These are phyloP conservation scores for Cyclostephanos tholiformis DNA, from an alignment of 108 stramenopile genomes.

Conservation along the genomic window DNA sequence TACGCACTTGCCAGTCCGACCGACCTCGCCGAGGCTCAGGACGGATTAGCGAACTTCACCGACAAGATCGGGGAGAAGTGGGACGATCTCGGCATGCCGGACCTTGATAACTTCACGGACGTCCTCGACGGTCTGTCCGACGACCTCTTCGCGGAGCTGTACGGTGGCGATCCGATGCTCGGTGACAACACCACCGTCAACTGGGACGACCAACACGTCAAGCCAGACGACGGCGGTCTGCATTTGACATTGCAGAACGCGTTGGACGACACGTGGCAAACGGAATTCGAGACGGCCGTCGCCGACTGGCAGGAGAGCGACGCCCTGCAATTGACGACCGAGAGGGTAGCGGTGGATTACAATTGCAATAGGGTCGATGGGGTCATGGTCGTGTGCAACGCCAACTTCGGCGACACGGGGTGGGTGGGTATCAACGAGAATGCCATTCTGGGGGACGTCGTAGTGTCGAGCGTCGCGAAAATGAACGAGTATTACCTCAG, in stretches of 20 bases:
- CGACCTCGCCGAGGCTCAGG: constrained; percentile 14
- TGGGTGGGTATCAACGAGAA: too few relatives aligned
- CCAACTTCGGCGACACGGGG: too few relatives aligned
- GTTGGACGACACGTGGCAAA: too few relatives aligned
- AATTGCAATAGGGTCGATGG: too few relatives aligned
- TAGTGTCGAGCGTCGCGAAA: too few relatives aligned
- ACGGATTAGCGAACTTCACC: constrained; percentile 12
- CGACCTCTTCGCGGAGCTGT: constrained; percentile 39
- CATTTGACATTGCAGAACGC: constrained; percentile 47
- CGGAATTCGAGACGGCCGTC: too few relatives aligned
- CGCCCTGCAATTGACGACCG: too few relatives aligned
- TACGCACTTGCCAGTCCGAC: constrained; percentile 12
- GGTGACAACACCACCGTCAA: constrained; percentile 61
- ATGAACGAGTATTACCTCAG: too few relatives aligned
- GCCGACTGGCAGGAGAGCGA: too few relatives aligned
- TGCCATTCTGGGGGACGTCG: too few relatives aligned
- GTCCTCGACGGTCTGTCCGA: constrained; percentile 27
- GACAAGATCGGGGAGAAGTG: constrained; percentile 24
- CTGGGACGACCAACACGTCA: constrained; percentile 43
- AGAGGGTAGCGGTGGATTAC: too few relatives aligned
- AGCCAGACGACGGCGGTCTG: constrained; percentile 56
- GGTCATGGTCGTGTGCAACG: too few relatives aligned
- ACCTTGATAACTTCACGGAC: constrained; percentile 48
- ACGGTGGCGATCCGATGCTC: constrained; percentile 47
- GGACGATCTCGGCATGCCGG: constrained; percentile 16